A percentile compares a stretch with the other conserved stretches of the same genome.
Conservation (phyloP, 176 grass and related monocot genomes). For the Carex scoparia region DNA sequence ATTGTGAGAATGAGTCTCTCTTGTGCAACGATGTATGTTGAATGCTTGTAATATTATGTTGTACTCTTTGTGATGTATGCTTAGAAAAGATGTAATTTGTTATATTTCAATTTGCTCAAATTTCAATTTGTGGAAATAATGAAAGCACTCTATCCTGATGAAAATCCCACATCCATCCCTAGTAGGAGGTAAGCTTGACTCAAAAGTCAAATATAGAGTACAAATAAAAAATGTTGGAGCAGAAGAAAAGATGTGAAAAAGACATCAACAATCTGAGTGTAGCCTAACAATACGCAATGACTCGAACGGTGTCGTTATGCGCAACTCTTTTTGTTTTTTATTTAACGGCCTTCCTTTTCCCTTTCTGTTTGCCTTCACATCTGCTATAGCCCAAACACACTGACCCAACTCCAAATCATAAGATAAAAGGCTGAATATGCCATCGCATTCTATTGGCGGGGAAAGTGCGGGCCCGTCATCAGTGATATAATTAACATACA, state of each 20-base stretch:
- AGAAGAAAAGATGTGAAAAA: background rate
- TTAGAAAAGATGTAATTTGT: no score
- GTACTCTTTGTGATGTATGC: no score
- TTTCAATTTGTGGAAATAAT: no score
- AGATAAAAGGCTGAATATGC: conserved; percentile 65
- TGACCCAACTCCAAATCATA: conserved; percentile 62
- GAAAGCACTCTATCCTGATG: no score
- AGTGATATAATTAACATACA: conserved; percentile 72
- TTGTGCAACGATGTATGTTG: no score
- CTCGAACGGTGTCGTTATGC: conserved; percentile 53
- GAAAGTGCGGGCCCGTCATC: conserved; percentile 6
- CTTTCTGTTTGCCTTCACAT: conserved; percentile 80
- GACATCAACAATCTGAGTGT: conserved; percentile 67
- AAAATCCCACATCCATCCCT: no score
- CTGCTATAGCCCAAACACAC: conserved; percentile 83
- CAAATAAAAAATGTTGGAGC: no score
- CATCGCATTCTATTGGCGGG: conserved; percentile 48
- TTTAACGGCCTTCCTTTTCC: conserved; percentile 83
- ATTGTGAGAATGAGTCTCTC: no score
- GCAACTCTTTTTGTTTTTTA: conserved; percentile 95
- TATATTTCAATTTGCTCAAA: no score
- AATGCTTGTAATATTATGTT: no score
- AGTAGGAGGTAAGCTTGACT: background rate
- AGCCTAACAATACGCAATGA: conserved; percentile 61
- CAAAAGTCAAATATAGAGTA: background rate